These are phyloP conservation scores for Ophiorrhiza pumila DNA, from an alignment of 257 asterid species.

Conservation along the genomic window DNA sequence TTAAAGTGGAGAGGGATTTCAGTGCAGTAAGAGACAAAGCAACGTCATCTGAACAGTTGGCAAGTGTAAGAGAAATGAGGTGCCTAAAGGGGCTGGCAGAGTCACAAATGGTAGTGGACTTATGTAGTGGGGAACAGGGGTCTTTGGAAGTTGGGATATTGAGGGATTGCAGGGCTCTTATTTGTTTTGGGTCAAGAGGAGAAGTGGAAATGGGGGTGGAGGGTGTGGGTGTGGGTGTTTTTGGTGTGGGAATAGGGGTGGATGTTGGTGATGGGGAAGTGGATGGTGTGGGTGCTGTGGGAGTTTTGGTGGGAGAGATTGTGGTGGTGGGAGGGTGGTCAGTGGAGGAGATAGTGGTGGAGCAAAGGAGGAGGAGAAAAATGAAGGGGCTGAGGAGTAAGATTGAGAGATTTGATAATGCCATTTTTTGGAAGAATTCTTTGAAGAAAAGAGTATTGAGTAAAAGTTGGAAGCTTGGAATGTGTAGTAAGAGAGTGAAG, in stretches of 20 bases:
- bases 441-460: background rate
- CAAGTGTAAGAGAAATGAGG: slow-evolving; percentile 68
- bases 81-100: slow-evolving; percentile 67
- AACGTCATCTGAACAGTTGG: slow-evolving; percentile 81
- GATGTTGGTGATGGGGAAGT: slow-evolving; percentile 23
- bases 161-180: slow-evolving; percentile 75
- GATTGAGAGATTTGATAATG: background rate
- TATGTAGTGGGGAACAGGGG: slow-evolving; percentile 60
- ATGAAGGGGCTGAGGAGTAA: slow-evolving; percentile 1
- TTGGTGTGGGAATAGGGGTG: slow-evolving; percentile 15
- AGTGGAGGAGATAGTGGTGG: slow-evolving; percentile 19
- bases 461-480: background rate
- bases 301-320: slow-evolving; percentile 23
- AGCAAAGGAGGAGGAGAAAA: background rate
- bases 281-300: slow-evolving; percentile 27
- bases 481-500: background rate
- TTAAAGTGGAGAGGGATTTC: slow-evolving; percentile 71
- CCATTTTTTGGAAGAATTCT: slow-evolving; percentile 7
- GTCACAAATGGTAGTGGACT: slow-evolving; percentile 64
- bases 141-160: slow-evolving; percentile 58
- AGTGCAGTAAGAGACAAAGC: slow-evolving; percentile 63
- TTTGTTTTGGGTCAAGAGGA: slow-evolving; percentile 79
- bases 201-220: slow-evolving; percentile 40
- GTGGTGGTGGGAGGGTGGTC: slow-evolving; percentile 26
- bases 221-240: slow-evolving; percentile 25